Conservation (phyloP, 495 filamentous ascomycete species). For the Baudoinia panamericana region DNA sequence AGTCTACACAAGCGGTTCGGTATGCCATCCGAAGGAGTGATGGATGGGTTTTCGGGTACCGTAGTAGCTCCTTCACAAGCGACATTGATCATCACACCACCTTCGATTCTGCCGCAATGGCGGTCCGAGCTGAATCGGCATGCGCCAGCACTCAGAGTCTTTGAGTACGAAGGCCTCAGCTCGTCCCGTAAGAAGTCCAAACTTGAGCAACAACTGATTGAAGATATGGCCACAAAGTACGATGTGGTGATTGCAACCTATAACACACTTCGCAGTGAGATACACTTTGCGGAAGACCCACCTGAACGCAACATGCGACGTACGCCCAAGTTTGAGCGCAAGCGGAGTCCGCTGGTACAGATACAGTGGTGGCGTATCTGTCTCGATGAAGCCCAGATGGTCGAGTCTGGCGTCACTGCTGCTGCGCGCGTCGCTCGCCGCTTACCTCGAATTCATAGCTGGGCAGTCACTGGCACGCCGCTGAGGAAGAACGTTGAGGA, state of each 20-base stretch:
- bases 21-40: constrained; percentile 24
- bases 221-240: constrained; percentile 36
- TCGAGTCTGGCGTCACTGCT: constrained; percentile 73
- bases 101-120: constrained; percentile 77
- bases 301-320: constrained; percentile 56
- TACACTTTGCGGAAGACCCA: constrained; percentile 55
- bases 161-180: constrained; percentile 32
- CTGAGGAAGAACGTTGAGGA: constrained; percentile 65
- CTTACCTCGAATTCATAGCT: constrained; percentile 74
- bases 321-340: constrained; percentile 50
- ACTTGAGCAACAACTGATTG: constrained; percentile 34
- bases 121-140: constrained; percentile 61
- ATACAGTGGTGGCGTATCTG: constrained; percentile 88
- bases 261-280: constrained; percentile 57
- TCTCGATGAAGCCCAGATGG: constrained; percentile 91
- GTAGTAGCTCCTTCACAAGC: constrained; percentile 40
- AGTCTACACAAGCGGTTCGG: constrained; percentile 38
- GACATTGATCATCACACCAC: constrained; percentile 80
- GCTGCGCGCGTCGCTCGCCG: constrained; percentile 66
- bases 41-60: constrained; percentile 25
- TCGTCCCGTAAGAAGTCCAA: constrained; percentile 22
- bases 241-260: constrained; percentile 88
- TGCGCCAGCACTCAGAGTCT: constrained; percentile 44
- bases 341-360: constrained; percentile 60
- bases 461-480: constrained; percentile 90